These are phyloP conservation scores for Calonectria naviculata DNA, from an alignment of 2,329 filamentous ascomycete species.

Conservation along the genomic window DNA sequence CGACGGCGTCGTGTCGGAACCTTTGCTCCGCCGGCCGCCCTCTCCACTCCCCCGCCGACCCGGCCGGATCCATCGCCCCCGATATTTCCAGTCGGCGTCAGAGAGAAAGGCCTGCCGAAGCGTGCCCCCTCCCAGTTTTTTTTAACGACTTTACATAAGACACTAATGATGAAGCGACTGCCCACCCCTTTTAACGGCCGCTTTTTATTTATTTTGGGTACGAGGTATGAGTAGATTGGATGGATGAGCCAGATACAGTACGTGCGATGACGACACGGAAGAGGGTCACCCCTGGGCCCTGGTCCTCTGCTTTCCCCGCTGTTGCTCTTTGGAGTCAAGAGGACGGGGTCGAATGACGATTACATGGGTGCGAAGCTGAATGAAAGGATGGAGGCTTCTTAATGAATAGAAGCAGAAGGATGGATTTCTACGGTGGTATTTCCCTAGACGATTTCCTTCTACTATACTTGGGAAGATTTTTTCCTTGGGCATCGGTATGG, in stretches of 20 bases:
- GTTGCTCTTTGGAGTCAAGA: not conserved
- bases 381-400: not conserved
- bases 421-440: not conserved
- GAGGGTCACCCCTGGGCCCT: not conserved
- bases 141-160: not conserved
- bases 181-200: slow-evolving; percentile 1
- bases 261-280: slow-evolving; percentile 9
- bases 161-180: slow-evolving; percentile 14
- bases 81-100: not conserved
- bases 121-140: not conserved
- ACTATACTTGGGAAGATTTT: not conserved
- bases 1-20: not conserved
- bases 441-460: not conserved
- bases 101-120: not conserved
- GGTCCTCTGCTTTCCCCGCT: not conserved
- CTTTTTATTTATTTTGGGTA: not conserved
- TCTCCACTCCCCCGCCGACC: not conserved
- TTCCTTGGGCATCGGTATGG: not conserved
- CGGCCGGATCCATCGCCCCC: not conserved
- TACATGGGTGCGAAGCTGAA: not conserved
- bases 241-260: not conserved
- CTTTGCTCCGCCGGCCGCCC: not conserved
- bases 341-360: not conserved
- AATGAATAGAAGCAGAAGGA: not conserved
- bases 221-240: not conserved